Conservation (phyloP, 176 grass and related monocot genomes). For the Triticum aestivum region DNA sequence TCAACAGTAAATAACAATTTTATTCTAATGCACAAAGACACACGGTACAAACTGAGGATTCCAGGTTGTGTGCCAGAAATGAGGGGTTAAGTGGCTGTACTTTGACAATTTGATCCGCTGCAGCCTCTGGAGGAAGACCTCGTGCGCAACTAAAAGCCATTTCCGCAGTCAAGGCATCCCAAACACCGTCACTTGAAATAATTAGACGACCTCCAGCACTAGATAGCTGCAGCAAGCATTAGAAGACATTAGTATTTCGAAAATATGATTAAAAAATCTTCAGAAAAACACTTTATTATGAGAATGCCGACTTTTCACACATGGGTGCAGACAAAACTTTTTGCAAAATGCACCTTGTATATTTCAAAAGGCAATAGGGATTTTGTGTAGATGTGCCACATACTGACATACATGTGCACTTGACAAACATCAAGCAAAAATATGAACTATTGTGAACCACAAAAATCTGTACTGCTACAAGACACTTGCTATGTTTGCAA, state of each 20-base stretch:
- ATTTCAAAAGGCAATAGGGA: neutral
- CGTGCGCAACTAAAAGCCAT: slow-evolving; percentile 65
- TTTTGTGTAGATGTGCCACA: neutral
- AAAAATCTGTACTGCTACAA: neutral
- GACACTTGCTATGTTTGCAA: neutral
- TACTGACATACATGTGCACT: neutral
- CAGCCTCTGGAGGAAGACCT: slow-evolving; percentile 56
- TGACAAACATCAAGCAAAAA: neutral
- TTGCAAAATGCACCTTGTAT: neutral
- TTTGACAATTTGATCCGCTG: slow-evolving; percentile 86
- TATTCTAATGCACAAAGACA: neutral
- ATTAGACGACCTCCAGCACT: slow-evolving; percentile 72
- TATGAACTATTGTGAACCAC: neutral
- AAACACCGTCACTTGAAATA: slow-evolving; percentile 94
- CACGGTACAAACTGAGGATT: slow-evolving; percentile 3
- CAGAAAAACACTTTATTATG: neutral
- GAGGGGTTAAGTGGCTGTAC: slow-evolving; percentile 28
- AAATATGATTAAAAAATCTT: neutral
- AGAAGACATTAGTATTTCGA: slow-evolving; percentile 15
- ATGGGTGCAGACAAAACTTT: neutral
- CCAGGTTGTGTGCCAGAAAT: neutral
- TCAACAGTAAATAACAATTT: neutral
- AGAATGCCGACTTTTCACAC: neutral
- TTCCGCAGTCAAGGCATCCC: slow-evolving; percentile 81
- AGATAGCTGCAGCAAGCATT: slow-evolving; percentile 65